A percentile compares a stretch with the other conserved stretches of the same genome.
phyloP scores from a whole-genome alignment of 345 rosid species.

The Alliaria petiolata region DNA sequence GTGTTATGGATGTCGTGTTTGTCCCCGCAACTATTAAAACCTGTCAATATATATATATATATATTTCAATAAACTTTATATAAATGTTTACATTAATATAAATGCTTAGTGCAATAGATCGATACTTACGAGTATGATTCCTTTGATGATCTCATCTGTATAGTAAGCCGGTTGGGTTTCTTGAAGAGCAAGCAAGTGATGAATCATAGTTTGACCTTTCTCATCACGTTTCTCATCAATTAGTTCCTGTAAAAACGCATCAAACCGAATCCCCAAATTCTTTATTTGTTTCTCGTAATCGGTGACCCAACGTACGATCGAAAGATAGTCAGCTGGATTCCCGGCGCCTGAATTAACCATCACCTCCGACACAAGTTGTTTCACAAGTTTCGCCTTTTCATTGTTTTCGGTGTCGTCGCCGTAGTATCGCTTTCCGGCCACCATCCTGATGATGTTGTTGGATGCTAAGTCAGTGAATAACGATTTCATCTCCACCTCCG shows the following conservation, averaged over 20 bases:
- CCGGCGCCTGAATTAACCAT: background rate
- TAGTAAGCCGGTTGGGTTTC: constrained; percentile 44
- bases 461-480: background rate
- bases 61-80: background rate
- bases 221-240: constrained; percentile 41
- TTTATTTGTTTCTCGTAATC: background rate
- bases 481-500: constrained; percentile 12
- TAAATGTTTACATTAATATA: background rate
- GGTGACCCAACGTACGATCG: background rate
- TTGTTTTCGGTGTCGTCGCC: background rate
- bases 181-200: constrained; percentile 47
- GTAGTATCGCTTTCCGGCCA: constrained; percentile 9
- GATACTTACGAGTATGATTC: constrained; percentile 31
- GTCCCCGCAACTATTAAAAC: constrained; percentile 36
- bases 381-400: background rate
- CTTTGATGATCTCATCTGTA: constrained; percentile 50
- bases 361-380: background rate
- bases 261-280: background rate
- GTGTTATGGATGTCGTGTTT: constrained; percentile 44
- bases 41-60: background rate
- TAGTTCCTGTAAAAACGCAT: constrained; percentile 31
- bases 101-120: background rate
- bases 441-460: constrained; percentile 12
- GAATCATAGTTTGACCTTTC: constrained; percentile 40
- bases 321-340: constrained; percentile 6